Evolutionary conservation across 257 asterid species (phyloP).

Genomic region (Lantana camara): DNA sequence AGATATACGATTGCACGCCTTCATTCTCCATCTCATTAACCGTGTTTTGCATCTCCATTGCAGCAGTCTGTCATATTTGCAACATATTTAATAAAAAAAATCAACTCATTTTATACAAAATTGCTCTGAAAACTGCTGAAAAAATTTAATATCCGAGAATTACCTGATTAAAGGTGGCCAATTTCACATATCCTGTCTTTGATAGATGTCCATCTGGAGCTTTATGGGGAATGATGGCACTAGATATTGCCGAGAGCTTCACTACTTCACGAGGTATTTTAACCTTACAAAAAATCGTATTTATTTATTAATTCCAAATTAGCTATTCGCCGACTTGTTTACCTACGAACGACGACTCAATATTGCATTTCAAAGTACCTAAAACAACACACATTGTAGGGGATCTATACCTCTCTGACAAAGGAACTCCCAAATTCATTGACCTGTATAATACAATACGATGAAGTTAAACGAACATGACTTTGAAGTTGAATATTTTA

Average conservation of each 20-base stretch:
- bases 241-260: slow-evolving; percentile 72
- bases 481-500: background rate
- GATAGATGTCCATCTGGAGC: slow-evolving; percentile 66
- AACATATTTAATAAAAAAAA: background rate
- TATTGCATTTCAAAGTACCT: slow-evolving; percentile 11
- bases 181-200: slow-evolving; percentile 84
- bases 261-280: slow-evolving; percentile 85
- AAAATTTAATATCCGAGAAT: background rate
- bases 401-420: slow-evolving; percentile 65
- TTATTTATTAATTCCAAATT: background rate
- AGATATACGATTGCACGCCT: slow-evolving; percentile 90
- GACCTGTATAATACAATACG: slow-evolving; percentile 45
- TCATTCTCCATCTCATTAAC: slow-evolving; percentile 77
- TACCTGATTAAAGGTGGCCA: slow-evolving; percentile 88
- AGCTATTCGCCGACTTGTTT: slow-evolving; percentile 19
- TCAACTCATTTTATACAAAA: background rate
- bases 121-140: no score
- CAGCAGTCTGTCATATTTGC: slow-evolving; percentile 65
- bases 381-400: slow-evolving; percentile 5
- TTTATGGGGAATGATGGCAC: slow-evolving; percentile 72
- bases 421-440: slow-evolving; percentile 45
- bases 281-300: slow-evolving; percentile 43
- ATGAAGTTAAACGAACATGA: slow-evolving; percentile 8
- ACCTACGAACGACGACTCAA: background rate
- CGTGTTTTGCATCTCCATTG: slow-evolving; percentile 80